phyloP scores from a whole-genome alignment of 2,329 filamentous ascomycete species.

The Falciphora oryzae region DNA sequence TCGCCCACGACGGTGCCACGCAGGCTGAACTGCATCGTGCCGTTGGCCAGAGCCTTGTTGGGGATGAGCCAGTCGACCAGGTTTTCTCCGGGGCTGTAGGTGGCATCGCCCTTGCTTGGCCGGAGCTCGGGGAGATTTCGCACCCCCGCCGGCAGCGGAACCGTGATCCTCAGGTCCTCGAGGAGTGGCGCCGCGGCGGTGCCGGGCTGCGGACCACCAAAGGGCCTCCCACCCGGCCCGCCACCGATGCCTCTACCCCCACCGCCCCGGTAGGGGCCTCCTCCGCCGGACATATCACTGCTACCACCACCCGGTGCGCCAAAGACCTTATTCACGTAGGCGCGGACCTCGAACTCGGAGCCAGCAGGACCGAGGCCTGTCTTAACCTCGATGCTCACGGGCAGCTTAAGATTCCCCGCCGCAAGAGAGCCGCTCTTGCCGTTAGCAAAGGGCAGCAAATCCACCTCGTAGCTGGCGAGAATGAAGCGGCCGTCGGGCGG shows the following conservation, averaged over 20 bases:
- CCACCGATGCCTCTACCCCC: conserved; percentile 10
- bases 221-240: conserved; percentile 21
- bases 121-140: conserved; percentile 79
- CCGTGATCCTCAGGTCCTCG: conserved; percentile 70
- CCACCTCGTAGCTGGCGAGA: conserved; percentile 88
- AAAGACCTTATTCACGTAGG: conserved; percentile 66
- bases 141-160: conserved; percentile 74
- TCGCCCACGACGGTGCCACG: conserved; percentile 75
- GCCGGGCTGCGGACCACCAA: conserved; percentile 44
- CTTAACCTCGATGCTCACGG: conserved; percentile 74
- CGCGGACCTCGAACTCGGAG: conserved; percentile 81
- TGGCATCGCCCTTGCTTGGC: conserved; percentile 75
- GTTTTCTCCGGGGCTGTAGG: conserved; percentile 67
- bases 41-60: conserved; percentile 51
- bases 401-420: conserved; percentile 63
- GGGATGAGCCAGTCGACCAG: conserved; percentile 78
- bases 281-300: background rate
- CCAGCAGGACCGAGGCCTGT: conserved; percentile 70
- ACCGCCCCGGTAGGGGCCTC: conserved; percentile 1
- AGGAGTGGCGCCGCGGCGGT: conserved; percentile 55
- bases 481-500: conserved; percentile 93
- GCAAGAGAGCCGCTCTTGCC: conserved; percentile 49
- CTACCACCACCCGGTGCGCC: background rate
- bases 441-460: conserved; percentile 69
- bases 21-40: conserved; percentile 64